Conservation (phyloP, 2,329 filamentous ascomycete genomes). For the Boeremia exigua region DNA sequence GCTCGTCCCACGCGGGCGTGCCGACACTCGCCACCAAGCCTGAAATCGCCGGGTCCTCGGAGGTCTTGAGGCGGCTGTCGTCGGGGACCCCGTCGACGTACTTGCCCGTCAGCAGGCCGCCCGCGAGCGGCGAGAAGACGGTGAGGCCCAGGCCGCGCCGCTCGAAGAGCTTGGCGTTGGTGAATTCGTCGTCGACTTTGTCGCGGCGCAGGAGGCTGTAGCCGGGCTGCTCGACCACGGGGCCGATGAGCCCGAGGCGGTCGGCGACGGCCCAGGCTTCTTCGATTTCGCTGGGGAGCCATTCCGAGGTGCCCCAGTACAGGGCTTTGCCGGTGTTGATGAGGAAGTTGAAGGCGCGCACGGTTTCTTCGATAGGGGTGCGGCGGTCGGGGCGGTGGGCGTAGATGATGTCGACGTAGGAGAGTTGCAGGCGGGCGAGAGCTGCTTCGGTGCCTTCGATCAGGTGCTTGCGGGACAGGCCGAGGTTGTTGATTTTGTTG, state of each 20-base stretch:
- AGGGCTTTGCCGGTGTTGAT: conserved; percentile 72
- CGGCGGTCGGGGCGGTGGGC: conserved; percentile 72
- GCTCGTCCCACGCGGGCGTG: conserved; percentile 59
- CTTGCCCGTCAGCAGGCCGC: conserved; percentile 65
- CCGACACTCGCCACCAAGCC: conserved; percentile 48
- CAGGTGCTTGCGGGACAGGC: conserved; percentile 73
- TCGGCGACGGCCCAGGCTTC: conserved; percentile 65
- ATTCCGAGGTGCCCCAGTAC: conserved; percentile 69
- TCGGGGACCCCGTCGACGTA: conserved; percentile 67
- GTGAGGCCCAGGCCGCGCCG: conserved; percentile 62
- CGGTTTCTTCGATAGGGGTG: conserved; percentile 74
- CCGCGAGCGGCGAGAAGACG: conserved; percentile 62
- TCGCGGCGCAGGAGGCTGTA: conserved; percentile 65
- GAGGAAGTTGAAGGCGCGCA: conserved; percentile 74
- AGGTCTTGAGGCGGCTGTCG: conserved; percentile 63
- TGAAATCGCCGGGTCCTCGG: conserved; percentile 63
- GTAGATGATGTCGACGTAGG: conserved; percentile 74
- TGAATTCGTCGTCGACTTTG: conserved; percentile 65
- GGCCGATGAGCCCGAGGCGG: conserved; percentile 64
- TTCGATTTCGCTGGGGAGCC: conserved; percentile 64
- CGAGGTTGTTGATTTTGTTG: conserved; percentile 70
- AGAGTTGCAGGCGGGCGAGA: conserved; percentile 63
- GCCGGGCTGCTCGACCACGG: conserved; percentile 60
- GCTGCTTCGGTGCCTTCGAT: conserved; percentile 69
- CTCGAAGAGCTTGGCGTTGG: conserved; percentile 58